Base-by-base conservation (phyloP, 495 filamentous ascomycete species). In the Rhizodiscina lignyota region DNA sequence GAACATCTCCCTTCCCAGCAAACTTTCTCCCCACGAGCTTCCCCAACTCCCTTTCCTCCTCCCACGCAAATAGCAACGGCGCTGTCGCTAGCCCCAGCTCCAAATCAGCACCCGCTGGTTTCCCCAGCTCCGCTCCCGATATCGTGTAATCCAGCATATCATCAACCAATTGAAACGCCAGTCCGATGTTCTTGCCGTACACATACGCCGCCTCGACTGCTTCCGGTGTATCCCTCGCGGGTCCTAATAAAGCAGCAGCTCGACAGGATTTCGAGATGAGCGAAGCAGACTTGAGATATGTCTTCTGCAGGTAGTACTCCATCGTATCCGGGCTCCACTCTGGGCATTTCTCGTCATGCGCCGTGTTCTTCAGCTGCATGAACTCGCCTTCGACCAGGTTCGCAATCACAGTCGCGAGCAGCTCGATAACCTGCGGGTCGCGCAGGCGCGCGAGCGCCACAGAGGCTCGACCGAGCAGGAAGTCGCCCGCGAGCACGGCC, bases 351-450 rank as follows among this genome's bases (percentile, higher is more conserved):
- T 94, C 87, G 48, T 94, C 87, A 39, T 71, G 67, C 15, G 77
- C 79, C 2, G 89, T 96, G 58, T 97, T 97, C 59, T 93, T 87
- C 36, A 97, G 64, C 61, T 97, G 89, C 86, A 96, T 96, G 63
- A 97, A 94, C 54, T 97, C 89, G 43, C 89, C 89, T 59, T 97
- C 91, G 18, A 97, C 87, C 16, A 97, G 62, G 44, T 97, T 96
- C 21, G 91, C 85, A 45, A 97, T 94, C 18, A 96, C 89, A 3
- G 85, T 96, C 5, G 89, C 85, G 34, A 97, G 59, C 5, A 97
- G 69, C 59, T 97, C 89, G 4, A 82, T 83, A 0, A 96, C 89
- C 54, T 97, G 89, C 22, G 85, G 79, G 43, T 96, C 78, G 6
- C 91, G 71, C 38, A 97, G 57, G 18, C 89, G 75, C 5, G 89